These are phyloP conservation scores for Stropharia rugosoannulata DNA, from an alignment of 768 basidiomycete species.

Conservation along the genomic window DNA sequence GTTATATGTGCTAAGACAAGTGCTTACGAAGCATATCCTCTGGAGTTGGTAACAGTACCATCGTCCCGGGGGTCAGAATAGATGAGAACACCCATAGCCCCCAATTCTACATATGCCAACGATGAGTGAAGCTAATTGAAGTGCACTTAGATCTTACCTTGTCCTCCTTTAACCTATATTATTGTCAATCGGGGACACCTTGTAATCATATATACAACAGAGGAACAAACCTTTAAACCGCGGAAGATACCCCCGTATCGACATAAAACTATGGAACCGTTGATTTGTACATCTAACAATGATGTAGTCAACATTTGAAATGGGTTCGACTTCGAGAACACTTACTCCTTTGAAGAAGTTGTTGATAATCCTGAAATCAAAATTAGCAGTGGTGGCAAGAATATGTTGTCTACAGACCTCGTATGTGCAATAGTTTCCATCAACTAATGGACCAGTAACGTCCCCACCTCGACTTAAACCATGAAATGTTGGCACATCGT, in stretches of 20 bases:
- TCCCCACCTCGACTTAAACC: constrained; percentile 79
- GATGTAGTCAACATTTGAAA: background rate
- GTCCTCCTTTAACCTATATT: constrained; percentile 68
- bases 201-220: constrained; percentile 1
- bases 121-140: background rate
- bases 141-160: constrained; percentile 34
- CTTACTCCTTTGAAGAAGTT: constrained; percentile 46
- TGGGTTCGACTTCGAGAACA: background rate
- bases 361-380: constrained; percentile 38
- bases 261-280: constrained; percentile 72
- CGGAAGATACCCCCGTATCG: constrained; percentile 80
- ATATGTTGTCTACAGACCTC: constrained; percentile 31
- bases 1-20: background rate
- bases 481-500: constrained; percentile 80
- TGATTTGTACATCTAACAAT: constrained; percentile 58
- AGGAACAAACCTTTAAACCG: constrained; percentile 67
- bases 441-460: constrained; percentile 65
- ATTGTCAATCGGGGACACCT: background rate
- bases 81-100: background rate
- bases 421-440: constrained; percentile 79
- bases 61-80: constrained; percentile 1
- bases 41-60: background rate
- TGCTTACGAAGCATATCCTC: background rate
- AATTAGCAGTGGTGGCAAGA: background rate
- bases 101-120: background rate